Evolutionary conservation across 2,329 filamentous ascomycete genomes (phyloP).

Genomic region (Aspergillus thermomutatus): DNA sequence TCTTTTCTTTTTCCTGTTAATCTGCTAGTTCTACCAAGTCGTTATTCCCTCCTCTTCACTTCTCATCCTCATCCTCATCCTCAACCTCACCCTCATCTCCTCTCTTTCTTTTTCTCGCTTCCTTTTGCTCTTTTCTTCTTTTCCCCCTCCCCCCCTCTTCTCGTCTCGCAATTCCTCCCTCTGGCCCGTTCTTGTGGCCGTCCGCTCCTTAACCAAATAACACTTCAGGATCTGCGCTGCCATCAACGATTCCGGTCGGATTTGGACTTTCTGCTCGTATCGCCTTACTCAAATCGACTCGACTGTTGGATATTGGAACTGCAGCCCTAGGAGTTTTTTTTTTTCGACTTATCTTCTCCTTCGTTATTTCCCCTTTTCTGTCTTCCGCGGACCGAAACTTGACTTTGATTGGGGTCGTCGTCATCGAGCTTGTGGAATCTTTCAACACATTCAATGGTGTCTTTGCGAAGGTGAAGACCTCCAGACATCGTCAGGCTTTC

Average conservation of each 20-base stretch:
- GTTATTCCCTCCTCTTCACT: conserved; percentile 10
- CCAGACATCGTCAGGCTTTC: conserved; percentile 25
- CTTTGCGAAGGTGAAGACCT: conserved; percentile 22
- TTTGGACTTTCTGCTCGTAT: conserved; percentile 4
- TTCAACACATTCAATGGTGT: conserved; percentile 18
- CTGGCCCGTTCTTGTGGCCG: conserved; percentile 34
- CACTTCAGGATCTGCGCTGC: conserved; percentile 8
- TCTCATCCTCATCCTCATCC: conserved; percentile 12
- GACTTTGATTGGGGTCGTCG: neutral
- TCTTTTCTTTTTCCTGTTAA: conserved; percentile 10
- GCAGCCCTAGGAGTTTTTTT: neutral
- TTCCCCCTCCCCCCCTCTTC: conserved; percentile 8
- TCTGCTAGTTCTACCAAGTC: conserved; percentile 5
- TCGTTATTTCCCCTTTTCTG: conserved; percentile 1
- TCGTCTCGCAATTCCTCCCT: conserved; percentile 8
- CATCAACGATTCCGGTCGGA: conserved; percentile 3
- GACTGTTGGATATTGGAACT: conserved; percentile 1
- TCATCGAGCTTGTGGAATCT: neutral
- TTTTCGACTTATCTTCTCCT: neutral
- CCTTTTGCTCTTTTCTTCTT: conserved; percentile 9
- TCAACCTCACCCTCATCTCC: conserved; percentile 6
- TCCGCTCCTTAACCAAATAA: conserved; percentile 34
- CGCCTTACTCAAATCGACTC: neutral
- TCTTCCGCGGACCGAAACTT: neutral
- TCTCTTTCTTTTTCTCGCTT: conserved; percentile 7